A percentile compares a stretch with the other conserved stretches of the same genome.
Evolutionary conservation across 2,329 filamentous ascomycete species (phyloP).

Genomic region (Cladophialophora bantiana): DNA sequence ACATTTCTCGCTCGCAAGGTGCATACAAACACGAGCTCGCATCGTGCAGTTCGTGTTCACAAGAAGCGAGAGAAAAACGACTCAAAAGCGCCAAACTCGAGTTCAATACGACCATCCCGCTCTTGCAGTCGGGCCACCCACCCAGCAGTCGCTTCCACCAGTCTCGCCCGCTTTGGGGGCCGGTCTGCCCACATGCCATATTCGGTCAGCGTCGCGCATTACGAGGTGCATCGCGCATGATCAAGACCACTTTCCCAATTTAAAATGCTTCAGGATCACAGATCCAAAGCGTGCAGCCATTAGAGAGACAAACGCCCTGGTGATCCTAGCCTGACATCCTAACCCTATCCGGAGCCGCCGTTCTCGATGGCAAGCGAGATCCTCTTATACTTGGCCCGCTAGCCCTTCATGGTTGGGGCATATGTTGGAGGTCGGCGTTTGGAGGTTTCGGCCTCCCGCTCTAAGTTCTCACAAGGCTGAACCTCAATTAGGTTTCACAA

Average conservation of each 20-base stretch:
- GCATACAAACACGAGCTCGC: constrained; percentile 27
- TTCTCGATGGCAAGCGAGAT: neutral
- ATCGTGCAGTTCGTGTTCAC: constrained; percentile 25
- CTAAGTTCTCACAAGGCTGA: constrained; percentile 12
- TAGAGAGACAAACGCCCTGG: neutral
- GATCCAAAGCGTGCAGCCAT: neutral
- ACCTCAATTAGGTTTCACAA: neutral
- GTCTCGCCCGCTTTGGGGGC: constrained; percentile 6
- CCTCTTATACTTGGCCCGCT: neutral
- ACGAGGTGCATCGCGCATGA: constrained; percentile 7
- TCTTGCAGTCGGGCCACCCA: constrained; percentile 30
- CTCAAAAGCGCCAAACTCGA: neutral
- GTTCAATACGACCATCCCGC: constrained; percentile 10
- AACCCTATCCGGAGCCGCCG: neutral
- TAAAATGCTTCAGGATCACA: neutral
- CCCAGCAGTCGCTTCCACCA: constrained; percentile 21
- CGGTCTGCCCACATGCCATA: constrained; percentile 4
- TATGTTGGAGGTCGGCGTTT: neutral
- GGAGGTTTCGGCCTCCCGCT: neutral
- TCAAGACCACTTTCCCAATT: neutral
- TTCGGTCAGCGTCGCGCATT: constrained; percentile 1
- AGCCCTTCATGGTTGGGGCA: neutral
- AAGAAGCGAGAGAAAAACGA: neutral
- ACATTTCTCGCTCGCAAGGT: constrained; percentile 15
- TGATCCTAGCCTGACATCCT: neutral